phyloP scores from a whole-genome alignment of 257 asterid species.

The Orobanche coerulescens region DNA sequence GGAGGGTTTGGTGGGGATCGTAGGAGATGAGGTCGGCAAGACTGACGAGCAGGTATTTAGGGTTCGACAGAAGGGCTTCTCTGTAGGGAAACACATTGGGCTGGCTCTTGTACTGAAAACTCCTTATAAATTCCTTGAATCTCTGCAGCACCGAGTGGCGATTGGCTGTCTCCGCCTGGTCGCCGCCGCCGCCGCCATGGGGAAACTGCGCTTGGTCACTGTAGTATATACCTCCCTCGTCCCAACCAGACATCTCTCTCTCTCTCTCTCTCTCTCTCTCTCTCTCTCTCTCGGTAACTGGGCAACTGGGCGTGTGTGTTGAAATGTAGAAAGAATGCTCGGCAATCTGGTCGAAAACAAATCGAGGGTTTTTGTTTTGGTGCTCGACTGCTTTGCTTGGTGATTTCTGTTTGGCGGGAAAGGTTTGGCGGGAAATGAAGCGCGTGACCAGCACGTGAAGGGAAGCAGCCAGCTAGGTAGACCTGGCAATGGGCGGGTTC shows the following conservation, averaged over 20 bases:
- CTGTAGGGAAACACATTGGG: slow-evolving; percentile 84
- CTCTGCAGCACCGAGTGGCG: slow-evolving; percentile 76
- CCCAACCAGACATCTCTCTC: slow-evolving; percentile 79
- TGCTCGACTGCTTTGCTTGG: too few relatives aligned
- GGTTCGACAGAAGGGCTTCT: slow-evolving; percentile 75
- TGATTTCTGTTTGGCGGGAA: slow-evolving; percentile 49
- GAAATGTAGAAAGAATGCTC: not conserved
- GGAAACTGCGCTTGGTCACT: slow-evolving; percentile 97
- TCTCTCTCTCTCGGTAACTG: too few relatives aligned
- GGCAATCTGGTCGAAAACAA: not conserved
- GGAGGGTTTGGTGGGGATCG: slow-evolving; percentile 74
- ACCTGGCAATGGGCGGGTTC: too few relatives aligned
- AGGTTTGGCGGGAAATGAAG: slow-evolving; percentile 53
- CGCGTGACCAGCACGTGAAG: slow-evolving; percentile 23
- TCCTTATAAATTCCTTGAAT: slow-evolving; percentile 86
- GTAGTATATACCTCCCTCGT: slow-evolving; percentile 81
- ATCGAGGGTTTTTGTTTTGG: slow-evolving; percentile 20
- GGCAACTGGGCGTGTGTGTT: not conserved
- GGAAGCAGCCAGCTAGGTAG: too few relatives aligned
- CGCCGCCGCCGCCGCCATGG: slow-evolving; percentile 47
- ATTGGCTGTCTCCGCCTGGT: slow-evolving; percentile 37
- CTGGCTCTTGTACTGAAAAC: slow-evolving; percentile 69
- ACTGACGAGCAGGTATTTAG: slow-evolving; percentile 52
- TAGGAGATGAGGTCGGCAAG: slow-evolving; percentile 85
- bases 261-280: slow-evolving; percentile 29